These are phyloP conservation scores for Fusarium irregulare DNA, from an alignment of 2,329 filamentous ascomycete genomes.

Conservation along the genomic window DNA sequence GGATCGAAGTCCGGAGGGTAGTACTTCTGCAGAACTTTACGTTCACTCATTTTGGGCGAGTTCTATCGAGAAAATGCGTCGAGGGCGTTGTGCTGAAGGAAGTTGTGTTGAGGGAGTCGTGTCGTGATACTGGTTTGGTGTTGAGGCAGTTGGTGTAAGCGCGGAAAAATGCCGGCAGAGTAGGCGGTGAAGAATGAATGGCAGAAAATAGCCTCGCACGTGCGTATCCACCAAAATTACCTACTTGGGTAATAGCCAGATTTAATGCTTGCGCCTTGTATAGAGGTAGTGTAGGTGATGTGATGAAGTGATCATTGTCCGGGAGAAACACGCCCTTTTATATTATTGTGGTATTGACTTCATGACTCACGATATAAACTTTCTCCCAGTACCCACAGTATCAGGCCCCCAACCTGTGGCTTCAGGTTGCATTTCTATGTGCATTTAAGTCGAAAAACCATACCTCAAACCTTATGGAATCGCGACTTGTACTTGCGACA, in stretches of 20 bases:
- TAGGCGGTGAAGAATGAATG: too few species aligned
- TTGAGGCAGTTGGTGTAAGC: too few species aligned
- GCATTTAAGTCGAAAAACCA: too few species aligned
- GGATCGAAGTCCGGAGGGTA: slow-evolving; percentile 90
- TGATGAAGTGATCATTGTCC: not conserved
- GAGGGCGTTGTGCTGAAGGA: slow-evolving; percentile 63
- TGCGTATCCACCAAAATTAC: too few species aligned
- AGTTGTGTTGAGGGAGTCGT: not conserved
- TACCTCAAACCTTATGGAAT: too few species aligned
- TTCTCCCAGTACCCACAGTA: fast-evolving
- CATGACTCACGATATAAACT: not conserved
- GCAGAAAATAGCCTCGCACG: too few species aligned
- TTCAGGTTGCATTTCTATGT: not conserved
- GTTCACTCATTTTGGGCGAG: slow-evolving; percentile 77
- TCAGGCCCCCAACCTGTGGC: not conserved
- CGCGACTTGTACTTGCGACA: not conserved
- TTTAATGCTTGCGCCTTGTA: too few species aligned
- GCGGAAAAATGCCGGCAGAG: too few species aligned
- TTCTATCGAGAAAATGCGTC: too few species aligned
- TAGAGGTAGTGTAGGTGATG: not conserved
- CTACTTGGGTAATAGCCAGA: too few species aligned
- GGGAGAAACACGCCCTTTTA: not conserved
- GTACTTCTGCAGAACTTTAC: slow-evolving; percentile 78
- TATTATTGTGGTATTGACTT: not conserved
- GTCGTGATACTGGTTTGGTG: too few species aligned